These are phyloP conservation scores for Globisporangium takayamanum DNA, from an alignment of 352 stramenopile genomes.

Conservation along the genomic window DNA sequence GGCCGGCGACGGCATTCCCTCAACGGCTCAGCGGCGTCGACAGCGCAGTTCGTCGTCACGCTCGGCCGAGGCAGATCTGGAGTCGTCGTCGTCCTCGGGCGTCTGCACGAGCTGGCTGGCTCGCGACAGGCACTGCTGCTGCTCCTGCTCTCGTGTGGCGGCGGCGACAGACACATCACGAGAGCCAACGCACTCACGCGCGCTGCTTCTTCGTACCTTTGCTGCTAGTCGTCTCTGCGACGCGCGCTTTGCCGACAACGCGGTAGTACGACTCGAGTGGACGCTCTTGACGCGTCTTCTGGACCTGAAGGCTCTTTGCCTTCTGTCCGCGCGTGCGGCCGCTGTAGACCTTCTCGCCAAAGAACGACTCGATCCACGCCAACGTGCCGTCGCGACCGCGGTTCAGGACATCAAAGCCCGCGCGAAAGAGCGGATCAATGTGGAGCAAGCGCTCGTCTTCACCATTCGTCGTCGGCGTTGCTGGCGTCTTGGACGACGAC, in stretches of 20 bases:
- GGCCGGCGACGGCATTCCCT: background rate
- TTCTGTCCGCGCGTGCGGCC: conserved; percentile 71
- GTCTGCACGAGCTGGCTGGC: background rate
- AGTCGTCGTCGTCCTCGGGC: background rate
- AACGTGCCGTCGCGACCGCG: conserved; percentile 66
- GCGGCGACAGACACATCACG: background rate
- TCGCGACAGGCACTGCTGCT: background rate
- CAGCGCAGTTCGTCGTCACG: background rate
- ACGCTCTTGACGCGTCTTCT: conserved; percentile 32
- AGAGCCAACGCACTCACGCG: background rate
- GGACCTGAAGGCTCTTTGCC: conserved; percentile 23
- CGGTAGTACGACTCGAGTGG: conserved; percentile 76
- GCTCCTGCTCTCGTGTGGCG: background rate
- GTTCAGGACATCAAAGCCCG: conserved; percentile 72
- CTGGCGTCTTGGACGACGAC: background rate
- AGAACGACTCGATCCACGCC: conserved; percentile 69
- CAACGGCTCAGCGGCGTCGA: background rate
- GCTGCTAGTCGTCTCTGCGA: conserved; percentile 1
- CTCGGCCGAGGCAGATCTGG: background rate
- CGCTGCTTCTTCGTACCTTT: background rate
- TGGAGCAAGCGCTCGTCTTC: conserved; percentile 24
- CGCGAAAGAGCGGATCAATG: conserved; percentile 76
- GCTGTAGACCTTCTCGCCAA: conserved; percentile 49
- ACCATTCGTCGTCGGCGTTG: background rate
- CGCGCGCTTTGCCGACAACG: conserved; percentile 51